A percentile compares a stretch with the other conserved stretches of the same genome.
These are phyloP conservation scores for Wickerhamiella vanderwaltii DNA, from an alignment of 805 yeast species.

Conservation along the genomic window DNA sequence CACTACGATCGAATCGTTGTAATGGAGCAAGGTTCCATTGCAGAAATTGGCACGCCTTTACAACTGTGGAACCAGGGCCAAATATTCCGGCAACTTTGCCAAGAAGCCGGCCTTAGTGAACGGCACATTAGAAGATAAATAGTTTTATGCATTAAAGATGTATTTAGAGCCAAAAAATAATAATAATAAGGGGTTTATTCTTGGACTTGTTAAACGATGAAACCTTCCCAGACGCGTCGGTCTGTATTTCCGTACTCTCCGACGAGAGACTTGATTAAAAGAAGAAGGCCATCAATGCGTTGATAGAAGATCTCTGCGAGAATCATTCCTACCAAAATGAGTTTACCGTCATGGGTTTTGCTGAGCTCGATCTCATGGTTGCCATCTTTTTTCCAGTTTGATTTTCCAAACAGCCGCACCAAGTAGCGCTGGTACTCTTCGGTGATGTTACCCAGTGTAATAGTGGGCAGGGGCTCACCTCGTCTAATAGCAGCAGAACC, in stretches of 20 bases:
- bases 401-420: background rate
- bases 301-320: conserved; percentile 8
- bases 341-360: conserved; percentile 10
- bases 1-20: conserved; percentile 48
- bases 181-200: background rate
- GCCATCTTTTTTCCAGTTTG: conserved; percentile 4
- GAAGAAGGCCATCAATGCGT: conserved; percentile 8
- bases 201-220: background rate
- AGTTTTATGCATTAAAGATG: no score
- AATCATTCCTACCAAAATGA: conserved; percentile 6
- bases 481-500: conserved; percentile 5
- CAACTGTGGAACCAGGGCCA: conserved; percentile 39
- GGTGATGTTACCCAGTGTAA: conserved; percentile 8
- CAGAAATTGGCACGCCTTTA: conserved; percentile 42
- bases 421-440: conserved; percentile 5
- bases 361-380: conserved; percentile 5
- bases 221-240: conserved; percentile 9
- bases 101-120: background rate
- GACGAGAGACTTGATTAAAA: conserved; percentile 7
- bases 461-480: conserved; percentile 7
- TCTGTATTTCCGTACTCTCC: conserved; percentile 11
- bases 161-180: no score
- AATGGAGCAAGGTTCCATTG: conserved; percentile 42
- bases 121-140: background rate
- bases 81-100: conserved; percentile 56